Percentiles rank a stretch among this genome's conserved stretches.
phyloP scores from a whole-genome alignment of 306 rosid genomes.

The Glycine soja region DNA sequence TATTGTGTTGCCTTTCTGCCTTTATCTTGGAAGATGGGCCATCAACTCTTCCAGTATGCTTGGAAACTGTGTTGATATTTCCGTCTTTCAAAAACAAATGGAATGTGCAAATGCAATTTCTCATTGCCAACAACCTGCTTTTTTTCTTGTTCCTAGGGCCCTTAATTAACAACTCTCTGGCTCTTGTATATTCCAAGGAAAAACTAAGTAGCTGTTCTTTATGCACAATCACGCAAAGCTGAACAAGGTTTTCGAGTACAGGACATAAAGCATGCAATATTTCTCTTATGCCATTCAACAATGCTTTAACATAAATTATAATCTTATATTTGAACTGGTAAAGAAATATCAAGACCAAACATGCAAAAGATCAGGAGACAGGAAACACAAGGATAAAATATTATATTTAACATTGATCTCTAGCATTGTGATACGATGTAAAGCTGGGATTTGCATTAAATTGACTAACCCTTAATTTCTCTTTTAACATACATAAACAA shows the following conservation, averaged over 20 bases:
- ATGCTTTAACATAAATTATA: not conserved
- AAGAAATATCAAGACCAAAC: constrained; percentile 11
- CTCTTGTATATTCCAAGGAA: constrained; percentile 36
- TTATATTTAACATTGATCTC: constrained; percentile 47
- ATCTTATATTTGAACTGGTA: not conserved
- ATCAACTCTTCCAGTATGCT: constrained; percentile 8
- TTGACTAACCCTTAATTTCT: constrained; percentile 49
- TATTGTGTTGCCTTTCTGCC: constrained; percentile 30
- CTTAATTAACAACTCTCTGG: constrained; percentile 11
- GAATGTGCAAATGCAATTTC: constrained; percentile 43
- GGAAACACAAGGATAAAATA: constrained; percentile 27
- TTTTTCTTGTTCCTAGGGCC: constrained; percentile 25
- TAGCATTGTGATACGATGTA: constrained; percentile 26
- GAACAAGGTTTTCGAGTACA: constrained; percentile 9
- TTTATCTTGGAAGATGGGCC: constrained; percentile 37
- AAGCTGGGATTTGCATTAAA: constrained; percentile 45
- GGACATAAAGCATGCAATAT: constrained; percentile 17
- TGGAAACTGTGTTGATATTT: not conserved
- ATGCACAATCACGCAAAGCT: constrained; percentile 28
- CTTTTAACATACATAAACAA: constrained; percentile 47
- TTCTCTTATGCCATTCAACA: not conserved
- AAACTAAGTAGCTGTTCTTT: constrained; percentile 24
- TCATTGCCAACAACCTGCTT: constrained; percentile 32
- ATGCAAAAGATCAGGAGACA: constrained; percentile 9
- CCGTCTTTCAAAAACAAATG: constrained; percentile 20